Evolutionary conservation across 2,329 filamentous ascomycete species (phyloP), one percentile per base, ranked within the genome.

Genomic region (Aspergillus quadrilineatus): DNA sequence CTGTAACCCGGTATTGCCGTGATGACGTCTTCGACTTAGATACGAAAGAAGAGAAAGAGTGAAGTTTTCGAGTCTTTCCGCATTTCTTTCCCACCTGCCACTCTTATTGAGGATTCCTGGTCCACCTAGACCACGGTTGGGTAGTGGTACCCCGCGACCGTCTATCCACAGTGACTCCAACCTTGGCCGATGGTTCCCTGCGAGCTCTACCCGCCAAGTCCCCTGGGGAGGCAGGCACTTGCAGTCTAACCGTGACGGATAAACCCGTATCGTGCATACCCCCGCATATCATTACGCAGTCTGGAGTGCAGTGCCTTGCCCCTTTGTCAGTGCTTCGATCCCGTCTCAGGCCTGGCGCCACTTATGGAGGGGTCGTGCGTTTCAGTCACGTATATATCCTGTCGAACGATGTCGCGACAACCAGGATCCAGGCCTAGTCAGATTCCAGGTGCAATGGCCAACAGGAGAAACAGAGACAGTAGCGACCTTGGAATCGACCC

Each of bases 241-340:
- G 4, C 14, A 44, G 14, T 45, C 10, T 26, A 12, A 17, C 15
- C 45, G 17, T 22, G 45, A 22, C 29, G 26, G 45, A 22, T 22
- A 4, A 34, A 6, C 15, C 45, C 45, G 45, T 47, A 47, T 47
- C 45, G 32, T 47, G 45, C 45, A 47, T 47, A 47, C n/a, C 45
- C n/a, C 45, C 45, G 45, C 45, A 47, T 34, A 34, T 47, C 29
- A 47, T 22, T 34, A 22, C n/a, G 41, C 4, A 9, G 7, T 6
- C n/a, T 10, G 45, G 30, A 47, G n/a, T 34, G 30, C 30, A 47
- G 10, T 22, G 14, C 14, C 44, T 17, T 17, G 17, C 17, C 17
- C 17, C 17, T 17, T 17, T 17, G 17, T 17, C 30, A 47, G 10
- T 22, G 14, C 14, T 28, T 10, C 30, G 30, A 9, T 15, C n/a